A percentile compares a stretch with the other conserved stretches of the same genome.
Evolutionary conservation across 306 rosid genomes (phyloP).

Genomic region (Acacia acuminata): DNA sequence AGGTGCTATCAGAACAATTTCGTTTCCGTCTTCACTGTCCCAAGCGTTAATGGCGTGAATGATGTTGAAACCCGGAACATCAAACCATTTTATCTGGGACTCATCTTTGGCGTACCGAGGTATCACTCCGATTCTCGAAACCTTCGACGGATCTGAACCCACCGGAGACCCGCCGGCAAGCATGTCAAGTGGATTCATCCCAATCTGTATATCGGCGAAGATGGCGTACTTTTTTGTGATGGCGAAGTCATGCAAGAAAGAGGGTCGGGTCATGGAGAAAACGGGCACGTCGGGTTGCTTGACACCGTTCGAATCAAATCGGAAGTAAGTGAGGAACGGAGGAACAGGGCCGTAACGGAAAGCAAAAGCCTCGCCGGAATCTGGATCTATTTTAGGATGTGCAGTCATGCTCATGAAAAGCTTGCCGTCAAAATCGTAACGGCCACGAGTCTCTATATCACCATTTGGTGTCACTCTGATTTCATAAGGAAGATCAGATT

Average conservation of each 20-base stretch:
- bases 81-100: conserved; percentile 71
- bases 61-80: conserved; percentile 79
- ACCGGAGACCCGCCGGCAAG: conserved; percentile 68
- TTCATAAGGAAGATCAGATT: conserved; percentile 77
- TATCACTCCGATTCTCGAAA: conserved; percentile 62
- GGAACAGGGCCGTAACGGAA: conserved; percentile 78
- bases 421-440: conserved; percentile 69
- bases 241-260: conserved; percentile 83
- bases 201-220: conserved; percentile 73
- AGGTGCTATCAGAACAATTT: conserved; percentile 67
- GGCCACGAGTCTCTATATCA: conserved; percentile 61
- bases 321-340: conserved; percentile 78
- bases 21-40: conserved; percentile 68
- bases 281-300: conserved; percentile 72
- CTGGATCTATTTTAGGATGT: conserved; percentile 74
- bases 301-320: conserved; percentile 47
- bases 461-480: conserved; percentile 44
- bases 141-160: conserved; percentile 57
- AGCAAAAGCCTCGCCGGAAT: conserved; percentile 74
- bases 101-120: conserved; percentile 73
- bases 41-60: conserved; percentile 87
- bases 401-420: conserved; percentile 79
- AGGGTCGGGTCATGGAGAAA: conserved; percentile 70
- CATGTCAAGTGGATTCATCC: conserved; percentile 75
- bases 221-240: conserved; percentile 70